Conservation (phyloP, 352 stramenopile species). For the Phytophthora cryptogea region DNA sequence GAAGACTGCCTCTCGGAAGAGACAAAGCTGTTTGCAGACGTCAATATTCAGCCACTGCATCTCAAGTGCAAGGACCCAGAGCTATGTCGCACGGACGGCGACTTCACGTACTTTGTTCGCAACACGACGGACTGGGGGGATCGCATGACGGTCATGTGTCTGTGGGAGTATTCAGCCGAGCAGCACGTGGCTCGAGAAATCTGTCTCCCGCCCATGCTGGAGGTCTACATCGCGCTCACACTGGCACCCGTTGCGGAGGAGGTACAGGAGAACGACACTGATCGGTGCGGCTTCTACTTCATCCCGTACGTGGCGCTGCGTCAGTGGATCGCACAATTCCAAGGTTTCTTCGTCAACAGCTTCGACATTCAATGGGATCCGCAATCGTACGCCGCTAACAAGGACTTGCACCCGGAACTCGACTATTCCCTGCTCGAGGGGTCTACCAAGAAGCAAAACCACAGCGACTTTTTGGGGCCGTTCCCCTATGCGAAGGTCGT, state of each 20-base stretch:
- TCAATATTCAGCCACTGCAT: constrained; percentile 75
- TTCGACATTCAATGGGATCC: constrained; percentile 78
- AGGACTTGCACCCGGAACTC: constrained; percentile 46
- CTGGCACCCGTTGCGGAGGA: constrained; percentile 57
- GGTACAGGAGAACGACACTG: constrained; percentile 73
- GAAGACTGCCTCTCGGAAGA: constrained; percentile 64
- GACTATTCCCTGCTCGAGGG: constrained; percentile 70
- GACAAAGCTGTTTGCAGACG: constrained; percentile 67
- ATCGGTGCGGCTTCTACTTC: constrained; percentile 85
- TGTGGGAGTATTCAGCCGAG: constrained; percentile 74
- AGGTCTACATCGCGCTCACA: constrained; percentile 65
- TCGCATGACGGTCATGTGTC: constrained; percentile 82
- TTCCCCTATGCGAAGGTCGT: constrained; percentile 78
- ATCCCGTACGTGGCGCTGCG: constrained; percentile 81
- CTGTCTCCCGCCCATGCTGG: constrained; percentile 78
- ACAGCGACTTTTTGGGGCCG: constrained; percentile 67
- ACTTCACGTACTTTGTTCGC: constrained; percentile 79
- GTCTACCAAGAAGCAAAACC: constrained; percentile 75
- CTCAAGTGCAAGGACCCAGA: constrained; percentile 62
- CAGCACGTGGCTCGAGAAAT: constrained; percentile 54
- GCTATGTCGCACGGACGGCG: constrained; percentile 57
- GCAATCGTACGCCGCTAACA: constrained; percentile 71
- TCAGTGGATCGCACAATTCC: constrained; percentile 76
- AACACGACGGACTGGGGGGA: constrained; percentile 85
- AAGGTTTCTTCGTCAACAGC: constrained; percentile 85